Percentiles rank a stretch among this genome's conserved stretches.
These are phyloP conservation scores for Macrolepiota fuliginosa DNA, from an alignment of 768 basidiomycete genomes.

Conservation along the genomic window DNA sequence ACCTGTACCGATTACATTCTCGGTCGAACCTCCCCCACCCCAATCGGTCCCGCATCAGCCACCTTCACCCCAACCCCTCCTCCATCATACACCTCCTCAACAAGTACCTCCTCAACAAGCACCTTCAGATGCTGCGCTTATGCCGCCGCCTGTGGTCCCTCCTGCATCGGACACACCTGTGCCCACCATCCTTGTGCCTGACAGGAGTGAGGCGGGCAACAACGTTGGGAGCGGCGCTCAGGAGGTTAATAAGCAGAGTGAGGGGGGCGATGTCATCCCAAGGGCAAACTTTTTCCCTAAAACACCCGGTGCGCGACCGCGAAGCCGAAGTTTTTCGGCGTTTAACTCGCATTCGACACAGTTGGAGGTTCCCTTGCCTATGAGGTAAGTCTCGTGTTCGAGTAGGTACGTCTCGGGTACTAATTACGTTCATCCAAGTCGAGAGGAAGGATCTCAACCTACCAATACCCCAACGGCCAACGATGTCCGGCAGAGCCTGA, in stretches of 20 bases:
- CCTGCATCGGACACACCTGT: not conserved
- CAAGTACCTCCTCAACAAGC: not conserved
- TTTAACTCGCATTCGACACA: conserved; percentile 42
- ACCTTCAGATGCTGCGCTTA: not conserved
- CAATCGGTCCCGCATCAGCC: not conserved
- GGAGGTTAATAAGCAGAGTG: not conserved
- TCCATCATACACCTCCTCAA: conserved; percentile 12
- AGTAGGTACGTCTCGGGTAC: not conserved
- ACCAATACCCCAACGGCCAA: conserved; percentile 9
- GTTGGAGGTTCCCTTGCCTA: conserved; percentile 27
- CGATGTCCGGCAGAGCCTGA: conserved; percentile 4
- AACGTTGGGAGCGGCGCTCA: not conserved
- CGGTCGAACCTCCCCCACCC: conserved; percentile 40
- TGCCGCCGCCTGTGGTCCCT: not conserved
- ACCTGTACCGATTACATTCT: conserved; percentile 63
- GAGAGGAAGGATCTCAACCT: conserved; percentile 19
- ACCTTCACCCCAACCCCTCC: conserved; percentile 13
- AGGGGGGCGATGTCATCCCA: conserved; percentile 35
- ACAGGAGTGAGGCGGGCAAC: not conserved
- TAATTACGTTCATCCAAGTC: conserved; percentile 16
- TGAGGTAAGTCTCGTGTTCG: conserved; percentile 25
- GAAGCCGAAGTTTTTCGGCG: conserved; percentile 77
- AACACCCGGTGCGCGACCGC: conserved; percentile 49
- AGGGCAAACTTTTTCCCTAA: conserved; percentile 66
- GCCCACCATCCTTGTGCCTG: not conserved